These are phyloP conservation scores for Sporothrix mexicana DNA, from an alignment of 2,329 filamentous ascomycete species.

Conservation along the genomic window DNA sequence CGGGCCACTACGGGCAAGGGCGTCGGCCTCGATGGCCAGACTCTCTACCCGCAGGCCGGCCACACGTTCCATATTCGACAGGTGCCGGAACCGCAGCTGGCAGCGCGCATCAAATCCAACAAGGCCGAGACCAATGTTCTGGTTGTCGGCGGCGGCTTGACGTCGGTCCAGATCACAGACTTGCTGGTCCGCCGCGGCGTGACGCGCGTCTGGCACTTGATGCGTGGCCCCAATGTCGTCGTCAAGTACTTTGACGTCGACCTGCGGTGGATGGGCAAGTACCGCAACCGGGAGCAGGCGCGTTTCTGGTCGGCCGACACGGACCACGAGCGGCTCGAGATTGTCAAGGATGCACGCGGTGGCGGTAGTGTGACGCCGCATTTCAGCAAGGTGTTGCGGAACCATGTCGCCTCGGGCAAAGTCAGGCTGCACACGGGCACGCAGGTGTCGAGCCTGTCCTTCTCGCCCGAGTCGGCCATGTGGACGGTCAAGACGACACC, in stretches of 20 bases:
- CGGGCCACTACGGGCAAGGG: neutral
- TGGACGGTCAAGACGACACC: conserved; percentile 60
- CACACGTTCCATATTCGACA: conserved; percentile 68
- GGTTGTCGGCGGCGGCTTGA: conserved; percentile 76
- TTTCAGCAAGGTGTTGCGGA: conserved; percentile 70
- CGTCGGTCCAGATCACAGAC: conserved; percentile 75
- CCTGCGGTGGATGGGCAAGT: conserved; percentile 81
- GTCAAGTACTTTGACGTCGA: conserved; percentile 81
- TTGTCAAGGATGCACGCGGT: conserved; percentile 69
- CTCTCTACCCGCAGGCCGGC: conserved; percentile 31
- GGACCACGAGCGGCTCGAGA: conserved; percentile 70
- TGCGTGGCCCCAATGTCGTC: conserved; percentile 58
- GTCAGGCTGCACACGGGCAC: conserved; percentile 58
- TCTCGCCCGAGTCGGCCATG: conserved; percentile 39
- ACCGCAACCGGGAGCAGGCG: conserved; percentile 76
- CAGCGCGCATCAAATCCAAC: conserved; percentile 56
- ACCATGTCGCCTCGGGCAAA: conserved; percentile 58
- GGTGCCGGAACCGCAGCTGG: conserved; percentile 60
- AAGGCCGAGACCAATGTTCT: conserved; percentile 65
- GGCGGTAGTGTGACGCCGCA: conserved; percentile 78
- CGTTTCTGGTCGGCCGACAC: conserved; percentile 78
- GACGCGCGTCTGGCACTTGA: conserved; percentile 70
- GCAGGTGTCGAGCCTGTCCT: neutral
- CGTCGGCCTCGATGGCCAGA: conserved; percentile 1
- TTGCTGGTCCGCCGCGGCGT: conserved; percentile 69